Base-by-base conservation (phyloP, 2,329 filamentous ascomycete species). In the Ceratocystiopsis brevicomis region DNA sequence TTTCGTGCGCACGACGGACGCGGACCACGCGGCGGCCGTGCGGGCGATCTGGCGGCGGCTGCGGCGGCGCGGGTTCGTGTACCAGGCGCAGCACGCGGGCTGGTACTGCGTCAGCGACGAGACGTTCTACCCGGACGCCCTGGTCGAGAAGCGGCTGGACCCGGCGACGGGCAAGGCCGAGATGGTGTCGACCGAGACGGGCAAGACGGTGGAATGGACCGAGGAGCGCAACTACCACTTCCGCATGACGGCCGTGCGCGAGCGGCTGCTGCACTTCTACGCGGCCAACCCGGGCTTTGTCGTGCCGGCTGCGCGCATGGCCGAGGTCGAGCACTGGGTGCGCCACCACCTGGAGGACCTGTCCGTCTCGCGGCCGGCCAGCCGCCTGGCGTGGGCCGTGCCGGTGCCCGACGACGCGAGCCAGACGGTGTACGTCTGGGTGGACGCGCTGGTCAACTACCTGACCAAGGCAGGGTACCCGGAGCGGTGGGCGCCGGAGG, bases 31-130 rank as follows among this genome's bases (percentile, higher is more conserved):
- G 53, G 76, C 82, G 36, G 84, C 85, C 1, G 90, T 98, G 37
- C 74, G 86, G 54, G 79, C 90, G 57, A 86, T 93, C 53, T 98
- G 90, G 90, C 69, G 74, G 50, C 69, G 86, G 57, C 66, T 98
- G 46, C 70, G 78, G 53, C 76, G 86, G 44, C 68, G 71, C 39
- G 80, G 81, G 10, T 78, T 81, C 47, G 79, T 96, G 43, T 95
- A 95, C 61, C 76, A 81, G 54, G 75, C 76, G 12, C 84, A 81
- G 52, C 90, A 96, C 53, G 76, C 85, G 56, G 90, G 90, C 2
- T 98, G 90, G 90, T 98, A 98, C 59, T 90, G 82, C 44, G 80
- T 98, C 43, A 86, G 83, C 57, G 90, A 98, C 58, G 90, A 98
- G 67, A 88, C 88, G 36, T 98, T 93, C 61, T 96, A 95, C 57